These are phyloP conservation scores for Eucalyptus erythrocorys DNA, from an alignment of 345 rosid genomes.

Conservation along the genomic window DNA sequence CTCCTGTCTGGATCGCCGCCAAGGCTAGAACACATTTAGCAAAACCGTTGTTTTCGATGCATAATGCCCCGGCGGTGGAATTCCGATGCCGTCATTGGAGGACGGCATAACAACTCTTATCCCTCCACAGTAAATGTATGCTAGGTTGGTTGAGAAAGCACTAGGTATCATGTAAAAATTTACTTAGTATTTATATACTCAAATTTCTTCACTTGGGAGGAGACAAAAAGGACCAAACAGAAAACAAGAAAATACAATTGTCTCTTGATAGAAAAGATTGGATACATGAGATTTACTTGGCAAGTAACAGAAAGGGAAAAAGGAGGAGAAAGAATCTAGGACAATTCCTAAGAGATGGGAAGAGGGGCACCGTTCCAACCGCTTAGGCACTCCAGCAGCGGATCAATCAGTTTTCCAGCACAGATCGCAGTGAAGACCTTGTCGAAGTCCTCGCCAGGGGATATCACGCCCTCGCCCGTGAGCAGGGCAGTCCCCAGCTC, in stretches of 20 bases:
- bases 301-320: not conserved
- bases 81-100: not conserved
- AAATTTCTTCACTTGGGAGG: not conserved
- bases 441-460: slow-evolving; percentile 19
- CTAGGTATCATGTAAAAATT: not conserved
- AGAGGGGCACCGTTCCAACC: slow-evolving; percentile 19
- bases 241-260: not conserved
- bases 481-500: slow-evolving; percentile 6
- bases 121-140: not conserved
- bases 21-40: not conserved
- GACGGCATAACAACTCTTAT: not conserved
- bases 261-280: not conserved
- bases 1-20: not conserved
- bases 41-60: not conserved
- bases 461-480: slow-evolving; percentile 6
- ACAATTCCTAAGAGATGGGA: slow-evolving; percentile 1
- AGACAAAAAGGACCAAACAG: not conserved
- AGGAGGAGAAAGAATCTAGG: not conserved
- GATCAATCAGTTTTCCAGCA: slow-evolving; percentile 11
- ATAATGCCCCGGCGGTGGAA: not conserved
- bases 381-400: slow-evolving; percentile 10
- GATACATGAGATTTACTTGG: not conserved
- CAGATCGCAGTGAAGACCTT: slow-evolving; percentile 16
- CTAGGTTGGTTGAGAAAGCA: not conserved
- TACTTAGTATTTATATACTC: not conserved